Percentiles rank a stretch among this genome's conserved stretches.
phyloP scores from a whole-genome alignment of 2,329 filamentous ascomycete species.

The Ascochyta koolunga region DNA sequence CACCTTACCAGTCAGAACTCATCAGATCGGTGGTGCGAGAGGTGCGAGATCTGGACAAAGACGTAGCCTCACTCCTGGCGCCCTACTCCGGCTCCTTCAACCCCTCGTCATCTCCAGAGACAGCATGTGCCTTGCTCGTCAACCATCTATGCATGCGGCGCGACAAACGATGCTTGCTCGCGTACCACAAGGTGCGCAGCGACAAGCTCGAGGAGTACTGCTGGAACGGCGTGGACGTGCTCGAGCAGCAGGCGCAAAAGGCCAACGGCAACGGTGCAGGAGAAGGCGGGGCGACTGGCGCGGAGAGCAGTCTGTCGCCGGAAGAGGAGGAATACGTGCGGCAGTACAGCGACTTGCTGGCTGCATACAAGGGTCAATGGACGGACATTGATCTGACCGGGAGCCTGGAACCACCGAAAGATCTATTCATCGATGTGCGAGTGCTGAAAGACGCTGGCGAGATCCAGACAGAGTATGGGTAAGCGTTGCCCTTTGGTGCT shows the following conservation, averaged over 20 bases:
- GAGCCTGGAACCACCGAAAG: conserved; percentile 88
- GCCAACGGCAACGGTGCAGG: conserved; percentile 52
- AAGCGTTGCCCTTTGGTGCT: conserved; percentile 48
- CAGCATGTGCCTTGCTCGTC: conserved; percentile 86
- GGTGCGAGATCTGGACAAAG: conserved; percentile 89
- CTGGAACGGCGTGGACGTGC: conserved; percentile 85
- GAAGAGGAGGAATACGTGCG: conserved; percentile 97
- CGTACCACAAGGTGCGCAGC: conserved; percentile 88
- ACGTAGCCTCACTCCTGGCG: conserved; percentile 78
- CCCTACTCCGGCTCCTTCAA: conserved; percentile 87
- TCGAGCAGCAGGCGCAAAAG: conserved; percentile 63
- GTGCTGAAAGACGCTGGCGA: conserved; percentile 97
- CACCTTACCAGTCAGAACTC: conserved; percentile 89
- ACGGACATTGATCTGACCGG: conserved; percentile 96
- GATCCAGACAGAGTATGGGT: conserved; percentile 99
- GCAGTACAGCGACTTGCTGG: conserved; percentile 87
- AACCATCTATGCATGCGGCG: conserved; percentile 94
- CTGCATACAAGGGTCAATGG: conserved; percentile 98
- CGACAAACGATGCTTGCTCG: conserved; percentile 93
- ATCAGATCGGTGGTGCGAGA: conserved; percentile 88
- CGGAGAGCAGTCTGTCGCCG: conserved; percentile 81
- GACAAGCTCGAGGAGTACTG: conserved; percentile 93
- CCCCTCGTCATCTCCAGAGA: conserved; percentile 79
- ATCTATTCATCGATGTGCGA: conserved; percentile 95
- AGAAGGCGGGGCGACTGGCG: conserved; percentile 49